Evolutionary conservation across 345 rosid species (phyloP), one percentile per base, ranked within the genome.

Genomic region (sweet orange (Citrus sinensis)): DNA sequence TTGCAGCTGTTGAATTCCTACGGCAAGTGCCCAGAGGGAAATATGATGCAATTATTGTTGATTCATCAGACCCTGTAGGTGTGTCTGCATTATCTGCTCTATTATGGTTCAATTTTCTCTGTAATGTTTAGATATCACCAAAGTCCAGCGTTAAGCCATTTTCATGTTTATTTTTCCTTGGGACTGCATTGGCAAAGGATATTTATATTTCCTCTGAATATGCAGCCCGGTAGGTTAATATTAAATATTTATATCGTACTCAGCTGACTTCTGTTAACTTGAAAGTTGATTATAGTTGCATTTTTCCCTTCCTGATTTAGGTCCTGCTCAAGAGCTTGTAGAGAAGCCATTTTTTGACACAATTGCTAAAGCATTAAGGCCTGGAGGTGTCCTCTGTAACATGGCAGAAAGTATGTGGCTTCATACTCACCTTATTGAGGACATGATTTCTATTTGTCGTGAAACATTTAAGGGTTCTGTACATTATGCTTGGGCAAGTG

Each of bases 321-420:
- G 99, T 82, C 98, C 99, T 82, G 99, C 99, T 54, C 90, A 80
- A 83, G 97, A 93, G 83, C 95, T 94, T 80, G 94, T 94, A 62
- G 97, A 91, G 90, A 96, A 89, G 89, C 99, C 99, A 66, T 92
- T 94, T 86, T 92, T 94, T 64, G 93, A 96, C 80, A 87, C 89
- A 6, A 72, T 92, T 78, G 97, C 97, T 13, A 87, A 81, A 76
- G 92, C 98, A 6, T 83, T 96, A 77, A 89, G 90, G 89, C 98
- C 95, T 72, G 97, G 99, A 37, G 99, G 99, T 74, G 88, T 94
- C 77, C 92, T 96, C 62, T 96, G 97, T 83, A 96, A 92, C 88
- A 92, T 94, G 98, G 97, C 98, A 5, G 98, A 96, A 83, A 94
- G 99, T 79, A 90, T 94, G 94, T 94, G 99, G 99, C 99, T 96